Evolutionary conservation across 768 basidiomycete species (phyloP).

Genomic region (Lepiota brunneoincarnata): DNA sequence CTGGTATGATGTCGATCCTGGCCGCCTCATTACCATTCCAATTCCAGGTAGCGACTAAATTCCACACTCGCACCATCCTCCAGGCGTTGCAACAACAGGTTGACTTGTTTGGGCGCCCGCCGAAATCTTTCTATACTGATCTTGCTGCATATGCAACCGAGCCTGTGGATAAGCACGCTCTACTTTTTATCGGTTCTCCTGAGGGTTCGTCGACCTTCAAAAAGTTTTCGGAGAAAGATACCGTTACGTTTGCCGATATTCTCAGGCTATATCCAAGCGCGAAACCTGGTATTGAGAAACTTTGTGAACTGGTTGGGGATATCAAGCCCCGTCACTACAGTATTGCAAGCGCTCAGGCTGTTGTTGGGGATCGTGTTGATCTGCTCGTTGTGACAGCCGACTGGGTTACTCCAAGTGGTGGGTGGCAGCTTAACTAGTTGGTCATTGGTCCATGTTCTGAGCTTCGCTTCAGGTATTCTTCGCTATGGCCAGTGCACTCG

Average conservation of each 20-base stretch:
- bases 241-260: constrained; percentile 89
- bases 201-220: constrained; percentile 94
- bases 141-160: constrained; percentile 73
- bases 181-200: constrained; percentile 90
- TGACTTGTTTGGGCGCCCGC: constrained; percentile 93
- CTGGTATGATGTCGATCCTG: constrained; percentile 88
- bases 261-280: constrained; percentile 76
- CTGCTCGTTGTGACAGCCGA: constrained; percentile 95
- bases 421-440: constrained; percentile 22
- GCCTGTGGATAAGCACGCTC: constrained; percentile 69
- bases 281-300: constrained; percentile 74
- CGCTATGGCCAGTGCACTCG: constrained; percentile 96
- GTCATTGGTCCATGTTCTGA: constrained; percentile 1
- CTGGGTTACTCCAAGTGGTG: constrained; percentile 85
- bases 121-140: constrained; percentile 93
- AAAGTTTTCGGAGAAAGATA: constrained; percentile 93
- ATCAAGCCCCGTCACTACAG: constrained; percentile 98
- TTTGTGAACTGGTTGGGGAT: constrained; percentile 89
- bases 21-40: constrained; percentile 79
- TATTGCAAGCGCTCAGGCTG: constrained; percentile 94
- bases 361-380: constrained; percentile 93
- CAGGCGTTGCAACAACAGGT: constrained; percentile 96
- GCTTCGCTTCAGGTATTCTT: constrained; percentile 48
- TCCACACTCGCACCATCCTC: constrained; percentile 93
- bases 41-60: constrained; percentile 60